Conservation (phyloP, 2,329 filamentous ascomycete genomes). For the Cladosporium sp. region DNA sequence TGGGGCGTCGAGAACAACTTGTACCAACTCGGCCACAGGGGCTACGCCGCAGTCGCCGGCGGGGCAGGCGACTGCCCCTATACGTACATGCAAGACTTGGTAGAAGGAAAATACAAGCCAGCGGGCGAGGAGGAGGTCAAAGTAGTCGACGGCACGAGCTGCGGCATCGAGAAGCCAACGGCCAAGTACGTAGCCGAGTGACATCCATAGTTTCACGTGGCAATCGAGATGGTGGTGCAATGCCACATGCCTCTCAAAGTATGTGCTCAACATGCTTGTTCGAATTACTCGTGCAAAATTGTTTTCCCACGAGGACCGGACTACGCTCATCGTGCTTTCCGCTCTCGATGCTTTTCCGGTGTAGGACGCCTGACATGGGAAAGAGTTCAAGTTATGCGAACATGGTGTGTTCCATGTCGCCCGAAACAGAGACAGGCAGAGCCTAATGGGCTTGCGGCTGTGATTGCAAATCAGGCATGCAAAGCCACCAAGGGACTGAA, state of each 20-base stretch:
- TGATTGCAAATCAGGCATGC: background rate
- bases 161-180: conserved; percentile 26
- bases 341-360: background rate
- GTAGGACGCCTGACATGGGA: background rate
- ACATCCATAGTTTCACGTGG: background rate
- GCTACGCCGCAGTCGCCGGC: conserved; percentile 29
- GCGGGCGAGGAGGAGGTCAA: conserved; percentile 28
- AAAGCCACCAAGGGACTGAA: background rate
- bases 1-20: conserved; percentile 34
- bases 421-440: background rate
- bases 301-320: background rate
- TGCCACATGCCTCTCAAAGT: background rate
- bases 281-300: background rate
- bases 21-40: conserved; percentile 31
- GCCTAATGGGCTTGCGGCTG: background rate
- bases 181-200: conserved; percentile 23
- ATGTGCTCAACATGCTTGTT: background rate
- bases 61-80: conserved; percentile 32
- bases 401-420: background rate
- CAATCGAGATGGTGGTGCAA: background rate
- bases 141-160: conserved; percentile 28
- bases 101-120: conserved; percentile 28
- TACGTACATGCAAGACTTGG: conserved; percentile 30
- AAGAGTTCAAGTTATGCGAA: background rate
- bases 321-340: no score